Evolutionary conservation across 768 basidiomycete genomes (phyloP).

Genomic region (Obba rivulosa): DNA sequence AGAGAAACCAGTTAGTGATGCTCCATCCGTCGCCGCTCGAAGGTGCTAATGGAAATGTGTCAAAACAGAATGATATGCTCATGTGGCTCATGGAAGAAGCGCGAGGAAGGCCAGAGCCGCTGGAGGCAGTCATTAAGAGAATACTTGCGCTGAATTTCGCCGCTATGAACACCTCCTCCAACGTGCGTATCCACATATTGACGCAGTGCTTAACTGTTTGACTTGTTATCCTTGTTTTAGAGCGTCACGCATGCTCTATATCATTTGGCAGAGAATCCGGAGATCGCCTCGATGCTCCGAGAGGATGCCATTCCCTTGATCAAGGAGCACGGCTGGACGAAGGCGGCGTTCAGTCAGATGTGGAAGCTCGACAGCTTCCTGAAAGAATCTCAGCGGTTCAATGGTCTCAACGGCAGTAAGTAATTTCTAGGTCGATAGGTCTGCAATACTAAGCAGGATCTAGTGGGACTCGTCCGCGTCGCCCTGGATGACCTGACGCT

Average conservation of each 20-base stretch:
- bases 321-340: conserved; percentile 21
- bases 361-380: conserved; percentile 41
- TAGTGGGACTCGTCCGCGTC: conserved; percentile 6
- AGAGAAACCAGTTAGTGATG: conserved; percentile 19
- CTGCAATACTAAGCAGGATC: too few species aligned
- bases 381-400: conserved; percentile 32
- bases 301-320: conserved; percentile 38
- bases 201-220: conserved; percentile 12
- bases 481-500: conserved; percentile 23
- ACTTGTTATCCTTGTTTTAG: conserved; percentile 8
- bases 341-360: conserved; percentile 35
- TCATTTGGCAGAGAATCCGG: conserved; percentile 30
- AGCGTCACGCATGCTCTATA: conserved; percentile 29
- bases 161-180: conserved; percentile 10
- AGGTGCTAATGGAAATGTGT: background rate
- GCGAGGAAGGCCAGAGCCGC: conserved; percentile 11
- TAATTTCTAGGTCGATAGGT: background rate
- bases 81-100: conserved; percentile 41
- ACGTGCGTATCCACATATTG: background rate
- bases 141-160: conserved; percentile 24
- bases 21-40: background rate
- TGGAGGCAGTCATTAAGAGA: conserved; percentile 17
- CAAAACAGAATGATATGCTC: conserved; percentile 37
- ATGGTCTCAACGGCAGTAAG: conserved; percentile 23
- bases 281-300: conserved; percentile 30